Evolutionary conservation across 2,329 filamentous ascomycete genomes (phyloP).

Genomic region (Penicillium sp.): DNA sequence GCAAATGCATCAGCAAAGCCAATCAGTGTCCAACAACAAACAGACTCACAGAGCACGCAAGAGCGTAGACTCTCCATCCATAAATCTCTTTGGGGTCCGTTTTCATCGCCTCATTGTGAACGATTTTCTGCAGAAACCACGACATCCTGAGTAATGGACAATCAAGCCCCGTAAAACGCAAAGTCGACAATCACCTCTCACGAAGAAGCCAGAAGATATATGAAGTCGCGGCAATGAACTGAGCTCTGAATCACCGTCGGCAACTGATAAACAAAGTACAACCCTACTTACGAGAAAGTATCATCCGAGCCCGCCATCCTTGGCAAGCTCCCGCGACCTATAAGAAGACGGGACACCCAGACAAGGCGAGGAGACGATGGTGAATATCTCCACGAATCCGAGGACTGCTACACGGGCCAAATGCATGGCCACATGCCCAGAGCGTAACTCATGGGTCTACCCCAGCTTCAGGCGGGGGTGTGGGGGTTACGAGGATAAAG

Average conservation of each 20-base stretch:
- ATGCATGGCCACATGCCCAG: conserved; percentile 1
- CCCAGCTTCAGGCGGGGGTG: conserved; percentile 6
- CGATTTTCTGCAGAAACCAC: conserved; percentile 53
- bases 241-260: conserved; percentile 5
- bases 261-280: conserved; percentile 4
- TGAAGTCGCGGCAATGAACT: background rate
- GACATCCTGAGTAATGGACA: conserved; percentile 34
- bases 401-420: background rate
- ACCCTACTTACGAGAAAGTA: conserved; percentile 2
- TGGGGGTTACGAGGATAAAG: conserved; percentile 4
- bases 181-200: background rate
- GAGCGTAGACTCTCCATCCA: conserved; percentile 65
- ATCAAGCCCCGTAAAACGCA: conserved; percentile 12
- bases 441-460: background rate
- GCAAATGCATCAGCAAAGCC: conserved; percentile 2
- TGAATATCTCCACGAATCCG: conserved; percentile 25
- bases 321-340: conserved; percentile 6
- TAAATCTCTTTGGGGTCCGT: conserved; percentile 66
- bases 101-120: conserved; percentile 71
- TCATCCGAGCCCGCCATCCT: conserved; percentile 2
- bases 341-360: conserved; percentile 1
- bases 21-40: background rate
- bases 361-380: conserved; percentile 13
- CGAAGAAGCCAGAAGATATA: background rate
- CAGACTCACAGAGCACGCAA: conserved; percentile 56